Evolutionary conservation across 495 filamentous ascomycete genomes (phyloP), one percentile per base, ranked within the genome.

Genomic region (Xylaria longipes): DNA sequence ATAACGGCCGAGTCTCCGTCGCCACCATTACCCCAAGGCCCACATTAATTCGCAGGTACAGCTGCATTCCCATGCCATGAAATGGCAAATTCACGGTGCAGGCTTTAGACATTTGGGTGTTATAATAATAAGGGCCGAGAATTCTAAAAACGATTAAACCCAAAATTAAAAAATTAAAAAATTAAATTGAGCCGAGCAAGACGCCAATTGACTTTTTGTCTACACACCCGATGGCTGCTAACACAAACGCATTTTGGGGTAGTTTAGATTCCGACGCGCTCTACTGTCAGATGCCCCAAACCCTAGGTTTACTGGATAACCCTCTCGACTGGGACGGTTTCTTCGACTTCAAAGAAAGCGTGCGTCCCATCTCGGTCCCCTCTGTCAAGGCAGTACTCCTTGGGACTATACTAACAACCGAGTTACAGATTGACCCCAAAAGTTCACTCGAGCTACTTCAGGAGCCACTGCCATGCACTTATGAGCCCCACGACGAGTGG

Each of bases 341-440:
- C 6, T 45, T 56, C 25, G 52, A 58, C n/a, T 41, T 66, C 25
- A 45, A 27, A 45, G 65, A 68, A 45, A 58, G 14, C 35, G 65
- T 68, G 27, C 35, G 48, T 56, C 17, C 22, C 5, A 45, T 31
- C 14, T 29, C 14, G 17, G 14, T 17, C 33, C 0, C 35, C 48
- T 37, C 25, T 22, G 11, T 6, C 17, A 14, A 27, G 62, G 22
- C 15, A 29, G 5, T 27, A 14, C n/a, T 20, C 8, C 0, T 2
- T 20, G 27, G n/a, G 5, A 39, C 17, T 46, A 5, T 9, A 8
- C 37, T 66, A 66, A 52, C n/a, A 15, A 8, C 11, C 9, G 5
- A 15, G 2, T 14, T 3, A 27, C 27, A 65, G 64, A 66, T 66
- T 27, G 45, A 66, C 11, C 29, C 46, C 20, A 25, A 52, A 14